Base-by-base conservation (phyloP, 345 rosid species). In the Populus davidiana region DNA sequence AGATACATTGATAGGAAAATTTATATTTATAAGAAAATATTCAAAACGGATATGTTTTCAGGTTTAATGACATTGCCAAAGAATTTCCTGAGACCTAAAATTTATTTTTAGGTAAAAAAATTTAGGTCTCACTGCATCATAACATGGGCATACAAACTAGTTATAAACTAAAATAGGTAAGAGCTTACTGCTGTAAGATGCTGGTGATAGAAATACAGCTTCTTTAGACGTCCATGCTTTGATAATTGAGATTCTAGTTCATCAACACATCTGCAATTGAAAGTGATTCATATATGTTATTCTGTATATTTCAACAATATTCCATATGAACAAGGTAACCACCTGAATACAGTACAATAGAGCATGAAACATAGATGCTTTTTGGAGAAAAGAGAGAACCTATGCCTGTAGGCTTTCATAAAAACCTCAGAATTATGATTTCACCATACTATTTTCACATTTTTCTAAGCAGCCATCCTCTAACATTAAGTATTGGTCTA, bases 191-290 rank as follows among this genome's bases (percentile, higher is more conserved):
- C 86, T 50, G 97, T 94, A 81, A 96, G 98, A 76, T 92, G 99
- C 79, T 90, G 99, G 79, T 96, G 94, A 84, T 90, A 94, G 84
- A 94, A 94, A 84, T 96, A 96, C 63, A 96, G 88, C 87, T 86
- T 91, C 86, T 86, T 94, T 69, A 94, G 90, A 87, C 93, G 94
- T 66, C 99, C 99, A 88, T 96, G 97, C 93, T 89, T 96, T 67
- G 97, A 94, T 73, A 96, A 83, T 76, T 93, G 99, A 75, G 87
- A 81, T 81, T 96, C 99, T 71, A 96, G 83, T 83, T 94, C 97
- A 91, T 96, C 98, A 62, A 96, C 91, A 75, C 98, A 94, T 86
- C 99, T 96, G 88, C 85, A 89, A 56, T 78, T 62, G 31, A 79
- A 75, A 75, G 36, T 75, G 12, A 83, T 44, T 20, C 71, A 71